These are phyloP conservation scores for Selaginella moellendorffii DNA, from an alignment of 75 land plant genomes.

Conservation along the genomic window DNA sequence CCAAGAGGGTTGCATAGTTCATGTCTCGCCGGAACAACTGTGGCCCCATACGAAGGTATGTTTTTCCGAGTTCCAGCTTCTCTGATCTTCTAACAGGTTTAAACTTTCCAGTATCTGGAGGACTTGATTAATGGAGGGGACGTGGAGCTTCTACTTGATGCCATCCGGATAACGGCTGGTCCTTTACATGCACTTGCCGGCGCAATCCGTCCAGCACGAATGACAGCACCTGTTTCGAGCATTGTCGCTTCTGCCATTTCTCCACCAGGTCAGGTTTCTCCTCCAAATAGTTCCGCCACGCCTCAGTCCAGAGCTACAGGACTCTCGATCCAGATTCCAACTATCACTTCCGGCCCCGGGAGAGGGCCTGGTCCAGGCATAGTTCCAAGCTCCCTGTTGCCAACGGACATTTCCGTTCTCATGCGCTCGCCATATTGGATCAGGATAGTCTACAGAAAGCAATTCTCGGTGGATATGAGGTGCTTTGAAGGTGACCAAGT, in stretches of 20 bases:
- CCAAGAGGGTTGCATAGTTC: conserved; percentile 92
- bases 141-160: conserved; percentile 82
- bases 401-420: conserved; percentile 94
- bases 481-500: conserved; percentile 99
- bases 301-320: conserved; percentile 15
- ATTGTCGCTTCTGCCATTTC: conserved; percentile 10
- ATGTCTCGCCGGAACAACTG: conserved; percentile 94
- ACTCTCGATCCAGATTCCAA: neutral
- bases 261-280: conserved; percentile 27
- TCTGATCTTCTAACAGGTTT: too few species aligned
- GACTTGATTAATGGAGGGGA: conserved; percentile 94
- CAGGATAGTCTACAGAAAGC: conserved; percentile 77
- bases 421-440: conserved; percentile 92
- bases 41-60: conserved; percentile 99
- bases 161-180: conserved; percentile 91
- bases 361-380: conserved; percentile 74
- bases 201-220: conserved; percentile 86
- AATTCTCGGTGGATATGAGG: conserved; percentile 96
- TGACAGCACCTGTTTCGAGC: conserved; percentile 11
- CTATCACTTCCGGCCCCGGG: conserved; percentile 28
- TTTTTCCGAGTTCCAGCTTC: neutral
- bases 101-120: conserved; percentile 97
- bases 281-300: conserved; percentile 23
- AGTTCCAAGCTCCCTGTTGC: conserved; percentile 92
- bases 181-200: conserved; percentile 94